Conservation (phyloP, 225 moss, liverwort and hornwort genomes). For the Antitrichia curtipendula region DNA sequence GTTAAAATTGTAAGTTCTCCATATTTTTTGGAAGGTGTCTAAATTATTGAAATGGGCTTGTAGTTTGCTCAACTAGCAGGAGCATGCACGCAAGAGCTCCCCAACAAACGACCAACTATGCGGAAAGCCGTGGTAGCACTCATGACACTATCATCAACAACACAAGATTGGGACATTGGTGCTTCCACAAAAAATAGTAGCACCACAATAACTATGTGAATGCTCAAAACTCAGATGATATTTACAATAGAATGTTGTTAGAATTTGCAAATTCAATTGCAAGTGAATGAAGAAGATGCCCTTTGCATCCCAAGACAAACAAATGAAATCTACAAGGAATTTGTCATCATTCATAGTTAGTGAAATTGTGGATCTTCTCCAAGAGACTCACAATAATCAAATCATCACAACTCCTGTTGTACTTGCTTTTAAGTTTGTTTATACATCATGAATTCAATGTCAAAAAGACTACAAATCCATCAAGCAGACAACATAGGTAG, state of each 20-base stretch:
- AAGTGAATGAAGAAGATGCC: neutral
- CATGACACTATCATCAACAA: conserved; percentile 72
- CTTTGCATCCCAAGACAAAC: neutral
- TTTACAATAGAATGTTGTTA: neutral
- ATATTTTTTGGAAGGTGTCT: neutral
- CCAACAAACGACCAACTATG: conserved; percentile 70
- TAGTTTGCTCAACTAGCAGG: conserved; percentile 82
- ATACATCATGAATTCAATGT: neutral
- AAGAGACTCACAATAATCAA: neutral
- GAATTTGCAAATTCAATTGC: neutral
- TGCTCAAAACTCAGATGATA: neutral
- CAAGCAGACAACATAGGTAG: conserved; percentile 10
- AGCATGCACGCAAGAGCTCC: conserved; percentile 67
- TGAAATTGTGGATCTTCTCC: neutral
- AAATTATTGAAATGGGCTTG: neutral
- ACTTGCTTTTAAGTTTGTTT: neutral
- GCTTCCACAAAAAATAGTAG: neutral
- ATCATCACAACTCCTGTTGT: neutral
- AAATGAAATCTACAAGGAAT: neutral
- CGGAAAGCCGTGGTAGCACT: conserved; percentile 72
- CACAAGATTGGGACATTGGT: conserved; percentile 64
- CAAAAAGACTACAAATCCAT: neutral
- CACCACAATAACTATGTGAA: neutral
- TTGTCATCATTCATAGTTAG: neutral
- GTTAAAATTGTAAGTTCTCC: neutral